phyloP scores from a whole-genome alignment of 163 green algal genomes.

The Trebouxia gelatinosa region DNA sequence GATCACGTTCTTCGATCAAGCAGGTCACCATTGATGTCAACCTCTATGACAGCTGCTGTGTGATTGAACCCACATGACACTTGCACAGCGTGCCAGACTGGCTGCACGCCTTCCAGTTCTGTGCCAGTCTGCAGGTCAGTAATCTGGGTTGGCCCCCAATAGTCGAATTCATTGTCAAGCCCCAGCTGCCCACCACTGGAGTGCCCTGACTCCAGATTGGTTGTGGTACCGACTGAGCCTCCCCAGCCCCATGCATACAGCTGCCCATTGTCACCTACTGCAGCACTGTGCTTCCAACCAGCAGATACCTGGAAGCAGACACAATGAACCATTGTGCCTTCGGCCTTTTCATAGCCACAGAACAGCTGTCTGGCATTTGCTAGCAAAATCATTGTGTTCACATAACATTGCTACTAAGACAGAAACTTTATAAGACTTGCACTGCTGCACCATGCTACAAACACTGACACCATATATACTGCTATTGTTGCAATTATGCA shows the following conservation, averaged over 20 bases:
- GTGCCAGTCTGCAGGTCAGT: constrained; percentile 21
- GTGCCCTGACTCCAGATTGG: constrained; percentile 6
- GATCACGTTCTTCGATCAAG: too few species aligned
- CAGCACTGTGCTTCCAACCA: constrained; percentile 46
- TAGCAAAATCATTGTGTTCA: too few species aligned
- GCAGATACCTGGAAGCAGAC: constrained; percentile 33
- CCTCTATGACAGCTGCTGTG: constrained; percentile 67
- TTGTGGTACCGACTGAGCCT: constrained; percentile 47
- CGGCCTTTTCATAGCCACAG: too few species aligned
- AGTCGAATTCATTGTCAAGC: constrained; percentile 66
- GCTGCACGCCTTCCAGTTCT: constrained; percentile 35
- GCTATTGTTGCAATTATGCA: too few species aligned
- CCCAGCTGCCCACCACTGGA: constrained; percentile 68
- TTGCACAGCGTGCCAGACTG: constrained; percentile 31
- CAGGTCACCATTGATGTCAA: too few species aligned
- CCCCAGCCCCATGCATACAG: constrained; percentile 61
- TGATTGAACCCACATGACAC: constrained; percentile 71
- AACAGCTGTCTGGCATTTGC: too few species aligned
- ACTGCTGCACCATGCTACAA: too few species aligned
- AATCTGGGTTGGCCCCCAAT: constrained; percentile 49
- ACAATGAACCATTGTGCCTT: too few species aligned
- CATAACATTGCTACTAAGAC: too few species aligned
- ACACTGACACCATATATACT: too few species aligned
- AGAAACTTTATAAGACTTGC: too few species aligned
- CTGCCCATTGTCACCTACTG: constrained; percentile 12